These are phyloP conservation scores for Cladosporium colombiae DNA, from an alignment of 2,329 filamentous ascomycete genomes.

Conservation along the genomic window DNA sequence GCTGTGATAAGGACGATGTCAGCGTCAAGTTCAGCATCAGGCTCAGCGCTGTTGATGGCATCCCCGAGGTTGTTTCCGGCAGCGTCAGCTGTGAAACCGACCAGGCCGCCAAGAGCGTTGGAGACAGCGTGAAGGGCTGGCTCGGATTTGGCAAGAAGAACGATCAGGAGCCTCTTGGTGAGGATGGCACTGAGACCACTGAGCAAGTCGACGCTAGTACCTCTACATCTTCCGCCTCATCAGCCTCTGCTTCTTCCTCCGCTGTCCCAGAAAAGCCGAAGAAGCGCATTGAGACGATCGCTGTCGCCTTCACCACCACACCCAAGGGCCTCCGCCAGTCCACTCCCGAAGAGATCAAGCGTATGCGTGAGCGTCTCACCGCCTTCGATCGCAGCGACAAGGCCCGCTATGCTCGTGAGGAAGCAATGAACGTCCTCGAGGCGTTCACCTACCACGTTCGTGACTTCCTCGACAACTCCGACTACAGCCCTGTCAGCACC, in stretches of 20 bases:
- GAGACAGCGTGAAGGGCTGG: conserved; percentile 93
- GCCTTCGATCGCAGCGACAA: conserved; percentile 86
- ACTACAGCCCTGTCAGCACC: conserved; percentile 72
- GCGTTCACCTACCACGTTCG: conserved; percentile 86
- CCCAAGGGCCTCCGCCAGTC: conserved; percentile 55
- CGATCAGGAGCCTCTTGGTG: conserved; percentile 70
- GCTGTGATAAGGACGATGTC: conserved; percentile 74
- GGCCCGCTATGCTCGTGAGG: conserved; percentile 74
- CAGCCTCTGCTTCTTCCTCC: conserved; percentile 50
- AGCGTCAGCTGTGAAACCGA: conserved; percentile 84
- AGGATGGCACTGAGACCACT: conserved; percentile 50
- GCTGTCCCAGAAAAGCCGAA: conserved; percentile 47
- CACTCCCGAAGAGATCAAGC: conserved; percentile 60
- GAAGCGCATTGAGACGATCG: conserved; percentile 54
- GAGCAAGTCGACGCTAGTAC: conserved; percentile 45
- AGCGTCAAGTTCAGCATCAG: conserved; percentile 77
- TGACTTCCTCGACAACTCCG: conserved; percentile 75
- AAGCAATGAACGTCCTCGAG: conserved; percentile 90
- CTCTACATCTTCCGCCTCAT: conserved; percentile 40
- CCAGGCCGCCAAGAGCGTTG: conserved; percentile 68
- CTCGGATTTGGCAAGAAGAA: conserved; percentile 94
- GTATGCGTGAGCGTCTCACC: conserved; percentile 67
- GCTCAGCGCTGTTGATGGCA: conserved; percentile 70
- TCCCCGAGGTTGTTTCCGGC: conserved; percentile 76
- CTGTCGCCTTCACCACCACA: conserved; percentile 49